phyloP scores from a whole-genome alignment of 2,329 filamentous ascomycete genomes.

The Lachnellula suecica region DNA sequence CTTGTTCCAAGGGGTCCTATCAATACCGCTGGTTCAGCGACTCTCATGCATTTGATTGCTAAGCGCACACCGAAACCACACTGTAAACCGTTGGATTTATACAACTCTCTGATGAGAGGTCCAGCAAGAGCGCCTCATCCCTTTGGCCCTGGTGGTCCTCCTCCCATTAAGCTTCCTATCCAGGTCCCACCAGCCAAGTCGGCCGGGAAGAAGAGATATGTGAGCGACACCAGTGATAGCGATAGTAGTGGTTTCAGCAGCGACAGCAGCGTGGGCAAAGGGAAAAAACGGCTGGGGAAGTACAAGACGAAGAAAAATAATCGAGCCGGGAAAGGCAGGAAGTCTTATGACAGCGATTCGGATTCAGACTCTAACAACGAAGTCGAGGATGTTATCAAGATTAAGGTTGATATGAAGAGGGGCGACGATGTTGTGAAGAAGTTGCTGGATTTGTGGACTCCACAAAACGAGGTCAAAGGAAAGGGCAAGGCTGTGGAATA shows the following conservation, averaged over 20 bases:
- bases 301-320: not conserved
- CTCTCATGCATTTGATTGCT: constrained; percentile 20
- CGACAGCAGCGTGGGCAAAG: constrained; percentile 7
- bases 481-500: constrained; percentile 4
- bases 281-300: constrained; percentile 9
- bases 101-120: constrained; percentile 11
- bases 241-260: not conserved
- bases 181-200: not conserved
- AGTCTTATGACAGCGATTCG: not conserved
- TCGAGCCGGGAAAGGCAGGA: not conserved
- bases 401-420: constrained; percentile 13
- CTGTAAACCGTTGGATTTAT: constrained; percentile 11
- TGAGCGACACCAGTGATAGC: constrained; percentile 12
- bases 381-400: constrained; percentile 13
- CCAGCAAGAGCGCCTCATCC: not conserved
- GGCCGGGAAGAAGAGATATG: constrained; percentile 6
- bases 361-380: constrained; percentile 8
- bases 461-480: not conserved
- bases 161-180: not conserved
- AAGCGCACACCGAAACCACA: constrained; percentile 13
- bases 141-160: not conserved
- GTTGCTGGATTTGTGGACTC: constrained; percentile 19
- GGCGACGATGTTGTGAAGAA: constrained; percentile 19
- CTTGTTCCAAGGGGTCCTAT: not conserved
- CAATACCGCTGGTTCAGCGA: constrained; percentile 3